Evolutionary conservation across 1,284 basidiomycete species (phyloP).

Genomic region (Moniliella sp.): DNA sequence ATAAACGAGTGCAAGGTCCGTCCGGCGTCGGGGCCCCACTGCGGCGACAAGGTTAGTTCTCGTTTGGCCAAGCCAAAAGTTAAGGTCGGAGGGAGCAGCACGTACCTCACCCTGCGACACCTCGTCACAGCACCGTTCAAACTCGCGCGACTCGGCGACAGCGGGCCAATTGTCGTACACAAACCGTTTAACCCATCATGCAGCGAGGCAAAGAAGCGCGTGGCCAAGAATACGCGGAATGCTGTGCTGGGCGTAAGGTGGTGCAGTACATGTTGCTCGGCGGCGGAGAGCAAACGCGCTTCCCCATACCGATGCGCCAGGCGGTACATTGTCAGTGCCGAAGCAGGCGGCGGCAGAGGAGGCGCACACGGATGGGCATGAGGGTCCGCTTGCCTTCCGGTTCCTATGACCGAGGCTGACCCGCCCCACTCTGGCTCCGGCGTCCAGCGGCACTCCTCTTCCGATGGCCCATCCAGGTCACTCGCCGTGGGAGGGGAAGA

Average conservation of each 20-base stretch:
- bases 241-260: slow-evolving; percentile 50
- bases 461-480: background rate
- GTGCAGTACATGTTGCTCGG: slow-evolving; percentile 52
- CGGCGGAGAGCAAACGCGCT: slow-evolving; percentile 45
- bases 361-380: slow-evolving; percentile 52
- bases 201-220: slow-evolving; percentile 15
- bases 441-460: background rate
- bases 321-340: slow-evolving; percentile 53
- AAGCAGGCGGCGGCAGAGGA: slow-evolving; percentile 36
- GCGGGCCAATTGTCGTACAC: slow-evolving; percentile 17
- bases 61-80: background rate
- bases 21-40: slow-evolving; percentile 2
- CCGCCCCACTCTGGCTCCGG: background rate
- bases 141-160: slow-evolving; percentile 15
- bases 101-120: slow-evolving; percentile 16
- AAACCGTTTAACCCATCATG: slow-evolving; percentile 19
- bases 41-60: background rate
- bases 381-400: slow-evolving; percentile 39
- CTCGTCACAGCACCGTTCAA: slow-evolving; percentile 26
- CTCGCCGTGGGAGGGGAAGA: background rate
- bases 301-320: slow-evolving; percentile 58
- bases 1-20: slow-evolving; percentile 1
- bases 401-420: background rate
- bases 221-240: slow-evolving; percentile 49
- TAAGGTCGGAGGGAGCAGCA: background rate